Base-by-base conservation (phyloP, 352 stramenopile species). In the Elongisporangium undulatum region DNA sequence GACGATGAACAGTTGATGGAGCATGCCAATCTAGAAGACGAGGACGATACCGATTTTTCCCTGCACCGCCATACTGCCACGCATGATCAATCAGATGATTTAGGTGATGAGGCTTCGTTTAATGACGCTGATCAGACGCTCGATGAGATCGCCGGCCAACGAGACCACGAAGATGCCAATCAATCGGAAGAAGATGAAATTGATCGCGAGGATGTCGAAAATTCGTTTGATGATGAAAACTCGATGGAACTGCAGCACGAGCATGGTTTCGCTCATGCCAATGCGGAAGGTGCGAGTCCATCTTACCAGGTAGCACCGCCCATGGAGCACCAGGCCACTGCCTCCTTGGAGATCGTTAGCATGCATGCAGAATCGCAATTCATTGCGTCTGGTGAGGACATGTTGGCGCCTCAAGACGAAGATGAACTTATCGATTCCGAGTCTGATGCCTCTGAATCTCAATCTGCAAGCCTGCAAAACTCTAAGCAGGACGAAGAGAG, bases 21-120 rank as follows among this genome's bases (percentile, higher is more conserved):
- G 10, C 34, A 45, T 17, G 34, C 34, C 34, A 45, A 10, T 12
- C 13, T 17, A 45, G 34, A 45, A 45, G 34, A 45, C 9, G 34
- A n/a, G n/a, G n/a, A 45, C 13, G 34, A 67, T 51, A 23, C 51
- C 51, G 49, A 57, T 26, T 26, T 59, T 41, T 49, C 39, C 19
- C 26, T 58, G 21, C 24, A 26, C 53, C 52, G 3, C 4, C 8
- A 57, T 39, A 19, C 34, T n/a, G n/a, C n/a, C 10, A 6, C 34
- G 10, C 34, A 17, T 17, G 34, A 45, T 45, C 34, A 16, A 4
- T 45, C 34, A 17, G 26, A 12, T 38, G 26, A 38, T 38, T 38
- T 38, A 38, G 26, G 26, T 22, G 63, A 58, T 1, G 55, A 68
- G 10, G 64, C 56, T 23, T 72, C 61, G 22, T 66, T 68, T 50